These are phyloP conservation scores for Gremmenia infestans DNA, from an alignment of 2,329 filamentous ascomycete species.

Conservation along the genomic window DNA sequence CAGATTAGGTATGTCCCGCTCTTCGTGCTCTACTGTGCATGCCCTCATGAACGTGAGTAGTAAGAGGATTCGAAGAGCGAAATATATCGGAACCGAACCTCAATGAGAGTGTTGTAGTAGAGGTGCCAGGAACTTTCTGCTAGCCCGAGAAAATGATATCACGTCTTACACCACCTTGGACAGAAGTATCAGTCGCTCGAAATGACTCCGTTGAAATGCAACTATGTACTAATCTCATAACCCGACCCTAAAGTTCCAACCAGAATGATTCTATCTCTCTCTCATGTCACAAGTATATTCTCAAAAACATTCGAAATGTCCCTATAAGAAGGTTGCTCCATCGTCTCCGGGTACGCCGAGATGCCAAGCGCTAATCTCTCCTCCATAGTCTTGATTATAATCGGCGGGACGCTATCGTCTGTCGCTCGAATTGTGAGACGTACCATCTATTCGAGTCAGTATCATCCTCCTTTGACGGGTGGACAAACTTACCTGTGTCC, in stretches of 20 bases:
- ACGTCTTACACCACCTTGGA: not conserved
- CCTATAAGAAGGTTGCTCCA: slow-evolving; percentile 22
- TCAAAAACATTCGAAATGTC: slow-evolving; percentile 31
- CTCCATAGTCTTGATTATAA: slow-evolving; percentile 83
- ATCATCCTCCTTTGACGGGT: not conserved
- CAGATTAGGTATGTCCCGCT: no score
- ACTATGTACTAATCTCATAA: slow-evolving; percentile 6
- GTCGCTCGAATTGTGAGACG: slow-evolving; percentile 91
- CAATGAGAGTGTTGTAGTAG: no score
- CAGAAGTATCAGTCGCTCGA: not conserved
- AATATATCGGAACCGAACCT: no score
- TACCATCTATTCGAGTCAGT: slow-evolving; percentile 65
- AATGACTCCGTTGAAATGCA: slow-evolving; percentile 12
- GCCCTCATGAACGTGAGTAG: no score
- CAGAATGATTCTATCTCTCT: not conserved
- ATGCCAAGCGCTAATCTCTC: slow-evolving; percentile 62
- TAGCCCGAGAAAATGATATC: not conserved
- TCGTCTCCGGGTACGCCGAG: slow-evolving; percentile 20
- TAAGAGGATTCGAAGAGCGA: no score
- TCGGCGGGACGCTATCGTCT: slow-evolving; percentile 77
- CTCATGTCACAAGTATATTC: slow-evolving; percentile 28
- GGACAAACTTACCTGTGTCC: slow-evolving; percentile 66
- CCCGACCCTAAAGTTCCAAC: not conserved
- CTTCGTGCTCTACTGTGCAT: no score
- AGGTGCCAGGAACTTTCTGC: no score